Evolutionary conservation across 2,329 filamentous ascomycete genomes (phyloP).

Genomic region (Fusarium xylarioides): DNA sequence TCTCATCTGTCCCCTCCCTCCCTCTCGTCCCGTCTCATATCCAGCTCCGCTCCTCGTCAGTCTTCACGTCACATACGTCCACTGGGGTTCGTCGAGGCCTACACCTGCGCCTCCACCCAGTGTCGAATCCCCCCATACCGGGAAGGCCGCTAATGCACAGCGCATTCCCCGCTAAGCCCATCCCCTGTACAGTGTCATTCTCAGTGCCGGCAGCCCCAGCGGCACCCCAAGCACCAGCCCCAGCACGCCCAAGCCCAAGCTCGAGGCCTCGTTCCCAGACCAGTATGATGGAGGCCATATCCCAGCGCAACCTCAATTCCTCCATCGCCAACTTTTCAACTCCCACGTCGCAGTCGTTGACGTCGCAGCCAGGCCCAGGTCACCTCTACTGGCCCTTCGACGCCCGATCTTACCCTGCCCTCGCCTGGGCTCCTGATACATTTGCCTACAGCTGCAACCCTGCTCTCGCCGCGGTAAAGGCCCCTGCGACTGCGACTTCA

Average conservation of each 20-base stretch:
- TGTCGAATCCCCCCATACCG: conserved; percentile 5
- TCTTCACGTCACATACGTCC: neutral
- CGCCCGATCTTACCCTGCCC: conserved; percentile 24
- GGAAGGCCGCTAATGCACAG: conserved; percentile 39
- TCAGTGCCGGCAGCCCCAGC: conserved; percentile 20
- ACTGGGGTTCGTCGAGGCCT: conserved; percentile 15
- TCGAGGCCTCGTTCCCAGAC: conserved; percentile 7
- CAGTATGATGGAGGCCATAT: conserved; percentile 39
- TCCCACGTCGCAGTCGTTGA: conserved; percentile 13
- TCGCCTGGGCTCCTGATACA: conserved; percentile 34
- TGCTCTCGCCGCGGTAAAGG: conserved; percentile 14
- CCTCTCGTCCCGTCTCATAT: neutral
- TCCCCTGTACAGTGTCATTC: conserved; percentile 35
- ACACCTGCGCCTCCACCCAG: conserved; percentile 26
- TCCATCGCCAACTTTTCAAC: conserved; percentile 38
- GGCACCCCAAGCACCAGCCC: neutral
- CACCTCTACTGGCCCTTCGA: conserved; percentile 33
- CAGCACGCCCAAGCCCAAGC: neutral
- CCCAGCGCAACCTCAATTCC: conserved; percentile 40
- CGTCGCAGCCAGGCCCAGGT: conserved; percentile 17
- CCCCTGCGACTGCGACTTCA: conserved; percentile 30
- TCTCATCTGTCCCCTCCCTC: conserved; percentile 2
- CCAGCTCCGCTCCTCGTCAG: neutral
- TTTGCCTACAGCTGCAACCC: conserved; percentile 23
- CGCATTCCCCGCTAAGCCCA: conserved; percentile 26